Base-by-base conservation (phyloP, 441 rosid species). In the Iberis amara region DNA sequence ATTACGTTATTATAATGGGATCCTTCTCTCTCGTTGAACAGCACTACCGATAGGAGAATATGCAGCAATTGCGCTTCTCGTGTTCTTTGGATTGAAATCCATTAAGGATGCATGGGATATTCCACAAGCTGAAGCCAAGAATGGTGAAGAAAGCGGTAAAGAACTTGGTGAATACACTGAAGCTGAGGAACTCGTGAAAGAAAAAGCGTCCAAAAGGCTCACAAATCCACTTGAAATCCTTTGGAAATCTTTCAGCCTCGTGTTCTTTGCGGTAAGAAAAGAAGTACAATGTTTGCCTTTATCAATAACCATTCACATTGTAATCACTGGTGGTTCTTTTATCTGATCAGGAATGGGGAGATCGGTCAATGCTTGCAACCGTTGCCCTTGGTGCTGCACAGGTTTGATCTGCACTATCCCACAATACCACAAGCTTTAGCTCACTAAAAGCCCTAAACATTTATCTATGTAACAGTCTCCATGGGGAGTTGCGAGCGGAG, bases 281-380 rank as follows among this genome's bases (percentile, higher is more conserved):
- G 41, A 12, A 41, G 40, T 0, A 36, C 10, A 2, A 2, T 0
- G 2, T 36, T 35, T 33, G 2, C 12, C 8, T 14, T 55, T 35
- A 30, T 43, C 35, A 21, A 45, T 37, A 39, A 18, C 45, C 57
- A 33, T 47, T 37, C 8, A 9, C 28, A 8, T 36, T 10, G 9
- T 55, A 44, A 47, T 11, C 11, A 18, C 11, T 47, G n/a, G 7
- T 0, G 15, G 8, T 11, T 57, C 23, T 64, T 18, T 56, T 62
- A 57, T 47, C 43, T 66, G 9, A 42, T 39, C 57, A 87, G 98
- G 98, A 92, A 92, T 92, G 98, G 96, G 98, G 98, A 63, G 98
- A 92, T 60, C 98, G 98, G 45, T 88, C 96, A 35, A 92, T 92
- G 98, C 95, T 92, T 46, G 98, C 96, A 32, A 92, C 98, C 44